Base-by-base conservation (phyloP, 1,284 basidiomycete species). In the Tylopilus sp. region DNA sequence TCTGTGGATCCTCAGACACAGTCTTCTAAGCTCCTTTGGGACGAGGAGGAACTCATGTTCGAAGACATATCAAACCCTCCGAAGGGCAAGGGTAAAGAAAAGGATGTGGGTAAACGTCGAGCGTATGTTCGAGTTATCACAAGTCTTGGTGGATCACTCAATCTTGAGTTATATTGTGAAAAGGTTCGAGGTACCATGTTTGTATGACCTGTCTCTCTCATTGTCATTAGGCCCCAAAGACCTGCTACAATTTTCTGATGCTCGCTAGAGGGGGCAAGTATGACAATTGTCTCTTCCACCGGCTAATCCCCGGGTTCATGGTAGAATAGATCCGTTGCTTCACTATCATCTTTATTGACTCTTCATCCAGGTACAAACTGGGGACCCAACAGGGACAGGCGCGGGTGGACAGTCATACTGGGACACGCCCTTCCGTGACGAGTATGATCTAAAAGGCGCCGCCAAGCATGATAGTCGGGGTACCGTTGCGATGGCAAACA, bases 301-400 rank as follows among this genome's bases (percentile, higher is more conserved):
- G 96, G 30, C 75, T 97, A 41, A 92, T 99, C 12, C 94, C 94
- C 6, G 95, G 92, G 0, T 99, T 99, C 66, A 99, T 99, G 97
- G 89, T 90, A 55, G 41, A 74, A 65, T 29, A 12, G 28, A 16
- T 50, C 37, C 16, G 5, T 44, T 37, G 13, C 5, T 12, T 31
- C 16, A 35, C 33, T 21, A 10, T 41, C 37, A 4, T 26, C 15
- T 51, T 35, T 25, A 19, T 41, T 19, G 28, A 52, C 38, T 31
- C 38, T 46, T 28, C 23, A 10, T 13, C 1, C 53, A 92, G 89
- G 81, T 94, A 25, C 94, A 97, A 79, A 94, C 93, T 2, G 96
- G 95, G 39, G 95, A 99, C 67, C 95, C 95, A 2, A 95, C 92
- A 0, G 96, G 97, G 1, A 99, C 95, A 2, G 96, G 97, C 1